These are phyloP conservation scores for Talaromyces sp. DNA, from an alignment of 2,329 filamentous ascomycete species.

Conservation along the genomic window DNA sequence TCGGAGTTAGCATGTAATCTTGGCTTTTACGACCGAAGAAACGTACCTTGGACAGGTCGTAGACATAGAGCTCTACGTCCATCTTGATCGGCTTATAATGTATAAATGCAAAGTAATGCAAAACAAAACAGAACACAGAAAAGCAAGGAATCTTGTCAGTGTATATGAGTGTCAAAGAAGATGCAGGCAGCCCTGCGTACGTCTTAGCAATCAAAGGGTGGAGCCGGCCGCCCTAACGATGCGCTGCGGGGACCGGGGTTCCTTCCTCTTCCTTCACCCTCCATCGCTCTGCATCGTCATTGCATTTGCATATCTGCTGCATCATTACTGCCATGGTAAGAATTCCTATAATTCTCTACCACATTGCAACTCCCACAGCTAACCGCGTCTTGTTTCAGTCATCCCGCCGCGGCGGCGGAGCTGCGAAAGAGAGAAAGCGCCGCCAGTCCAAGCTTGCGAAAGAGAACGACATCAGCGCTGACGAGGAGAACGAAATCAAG, in stretches of 20 bases:
- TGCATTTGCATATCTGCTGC: not conserved
- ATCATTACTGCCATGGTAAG: conserved; percentile 5
- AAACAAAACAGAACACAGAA: not conserved
- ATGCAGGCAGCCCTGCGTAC: not conserved
- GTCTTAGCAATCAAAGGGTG: not conserved
- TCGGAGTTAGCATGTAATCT: conserved; percentile 16
- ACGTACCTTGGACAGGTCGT: conserved; percentile 63
- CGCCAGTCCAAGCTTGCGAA: conserved; percentile 85
- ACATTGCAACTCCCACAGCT: not conserved
- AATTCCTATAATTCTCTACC: not conserved
- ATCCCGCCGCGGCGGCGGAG: conserved; percentile 30
- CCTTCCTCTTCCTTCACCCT: not conserved
- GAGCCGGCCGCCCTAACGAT: not conserved
- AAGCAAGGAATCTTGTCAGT: not conserved
- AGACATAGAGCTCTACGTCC: conserved; percentile 73
- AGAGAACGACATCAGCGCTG: conserved; percentile 77
- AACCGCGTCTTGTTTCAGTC: conserved; percentile 18
- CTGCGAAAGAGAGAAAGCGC: conserved; percentile 30
- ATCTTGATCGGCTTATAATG: conserved; percentile 38
- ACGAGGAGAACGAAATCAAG: conserved; percentile 83
- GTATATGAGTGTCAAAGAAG: not conserved
- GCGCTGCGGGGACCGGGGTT: not conserved
- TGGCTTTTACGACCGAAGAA: not conserved
- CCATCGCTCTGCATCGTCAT: not conserved
- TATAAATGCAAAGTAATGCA: not conserved